Evolutionary conservation across 2,329 filamentous ascomycete genomes (phyloP), one percentile per base, ranked within the genome.

Genomic region (Sclerotinia sclerotiorum): DNA sequence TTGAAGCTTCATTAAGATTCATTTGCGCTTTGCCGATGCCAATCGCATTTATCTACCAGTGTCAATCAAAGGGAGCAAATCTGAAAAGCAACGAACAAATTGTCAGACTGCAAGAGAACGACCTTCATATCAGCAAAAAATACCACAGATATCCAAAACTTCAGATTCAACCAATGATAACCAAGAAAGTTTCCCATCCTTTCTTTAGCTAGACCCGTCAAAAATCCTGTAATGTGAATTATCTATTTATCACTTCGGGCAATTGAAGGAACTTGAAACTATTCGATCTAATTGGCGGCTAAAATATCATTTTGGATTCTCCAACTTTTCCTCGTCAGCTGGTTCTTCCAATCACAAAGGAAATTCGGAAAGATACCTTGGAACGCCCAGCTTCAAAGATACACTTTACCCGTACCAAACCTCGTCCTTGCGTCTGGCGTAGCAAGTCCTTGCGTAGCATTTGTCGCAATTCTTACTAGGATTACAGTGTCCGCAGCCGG

Each of bases 361-460:
- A 42, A 15, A 27, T 13, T 21, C 46, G 48, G 46, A 64, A 63
- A 32, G 48, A 42, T 24, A 52, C 29, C 46, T 64, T 39, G n/a
- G 58, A 49, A 24, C 42, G 57, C 57, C 57, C 57, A 60, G 57
- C 57, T 60, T 60, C 42, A 32, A 61, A 48, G 27, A 65, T 39
- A 58, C 27, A 32, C 48, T 57, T 56, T 57, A 57, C 42, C 63
- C 52, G 35, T 39, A 65, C 51, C 51, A 24, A n/a, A 54, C 55
- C 65, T 67, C 65, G 48, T 61, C 46, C 65, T 67, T 67, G 55
- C 65, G 32, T 67, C 64, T 67, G 64, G 64, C 55, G 21, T 55
- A 67, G 55, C 54, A 42, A 49, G 42, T 60, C 42, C 42, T 65
- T 66, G 64, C n/a, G 27, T 66, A 39, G 64, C 29, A 66, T 58